Conservation (phyloP, 2,329 filamentous ascomycete species). For the Stachybotrys chartarum region DNA sequence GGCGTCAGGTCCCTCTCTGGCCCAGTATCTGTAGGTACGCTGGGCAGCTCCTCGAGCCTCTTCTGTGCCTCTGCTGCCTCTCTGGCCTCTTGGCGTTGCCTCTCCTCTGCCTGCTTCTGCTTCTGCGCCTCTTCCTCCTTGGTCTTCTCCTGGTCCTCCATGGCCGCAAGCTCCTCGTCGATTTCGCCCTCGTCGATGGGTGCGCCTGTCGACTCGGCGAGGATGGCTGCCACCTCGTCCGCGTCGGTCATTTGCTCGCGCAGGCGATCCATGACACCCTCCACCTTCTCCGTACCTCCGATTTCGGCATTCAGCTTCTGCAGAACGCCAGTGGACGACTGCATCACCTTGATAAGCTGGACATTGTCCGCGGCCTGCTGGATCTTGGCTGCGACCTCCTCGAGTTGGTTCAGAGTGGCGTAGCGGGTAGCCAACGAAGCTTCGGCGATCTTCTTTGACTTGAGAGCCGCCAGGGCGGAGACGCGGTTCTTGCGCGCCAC, state of each 20-base stretch:
- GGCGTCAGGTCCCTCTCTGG: conserved; percentile 20
- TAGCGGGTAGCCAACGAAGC: conserved; percentile 63
- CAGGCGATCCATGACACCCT: conserved; percentile 66
- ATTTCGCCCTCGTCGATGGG: conserved; percentile 73
- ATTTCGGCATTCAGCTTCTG: conserved; percentile 66
- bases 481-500: conserved; percentile 66
- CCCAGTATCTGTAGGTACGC: conserved; percentile 26
- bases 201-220: conserved; percentile 53
- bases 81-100: conserved; percentile 33
- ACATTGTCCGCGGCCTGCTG: conserved; percentile 82
- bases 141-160: conserved; percentile 55
- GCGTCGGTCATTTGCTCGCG: conserved; percentile 73
- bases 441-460: conserved; percentile 77
- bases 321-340: conserved; percentile 67
- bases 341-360: conserved; percentile 76
- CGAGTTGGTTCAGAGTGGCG: conserved; percentile 70
- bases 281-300: conserved; percentile 69
- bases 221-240: conserved; percentile 73
- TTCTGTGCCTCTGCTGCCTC: conserved; percentile 41
- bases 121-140: conserved; percentile 45
- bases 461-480: conserved; percentile 69
- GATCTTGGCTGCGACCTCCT: conserved; percentile 75
- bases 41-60: conserved; percentile 44
- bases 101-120: conserved; percentile 29
- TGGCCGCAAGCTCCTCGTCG: conserved; percentile 75